Evolutionary conservation across 768 basidiomycete species (phyloP).

Genomic region (Harrya chromipes): DNA sequence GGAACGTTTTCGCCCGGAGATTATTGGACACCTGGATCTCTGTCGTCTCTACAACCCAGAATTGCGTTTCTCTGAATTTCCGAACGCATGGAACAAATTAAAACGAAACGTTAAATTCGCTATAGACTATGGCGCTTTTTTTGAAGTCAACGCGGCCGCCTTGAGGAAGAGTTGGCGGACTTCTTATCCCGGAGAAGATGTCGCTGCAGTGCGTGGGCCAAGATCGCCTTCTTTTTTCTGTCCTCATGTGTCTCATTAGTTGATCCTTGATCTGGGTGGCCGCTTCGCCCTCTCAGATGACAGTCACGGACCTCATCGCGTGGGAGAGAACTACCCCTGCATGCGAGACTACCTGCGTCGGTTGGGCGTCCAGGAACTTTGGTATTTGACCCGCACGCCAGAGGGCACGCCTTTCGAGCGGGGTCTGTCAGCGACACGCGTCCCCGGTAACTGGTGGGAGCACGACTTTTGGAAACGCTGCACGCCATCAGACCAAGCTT

Average conservation of each 20-base stretch:
- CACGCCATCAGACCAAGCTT: slow-evolving; percentile 12
- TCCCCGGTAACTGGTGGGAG: slow-evolving; percentile 54
- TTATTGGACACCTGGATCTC: slow-evolving; percentile 92
- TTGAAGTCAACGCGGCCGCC: slow-evolving; percentile 91
- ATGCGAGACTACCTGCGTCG: slow-evolving; percentile 61
- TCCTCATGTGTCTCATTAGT: slow-evolving; percentile 40
- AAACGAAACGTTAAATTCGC: slow-evolving; percentile 74
- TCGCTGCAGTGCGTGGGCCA: slow-evolving; percentile 58
- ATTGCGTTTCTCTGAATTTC: slow-evolving; percentile 52
- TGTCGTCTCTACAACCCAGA: slow-evolving; percentile 80
- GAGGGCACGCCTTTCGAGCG: slow-evolving; percentile 28
- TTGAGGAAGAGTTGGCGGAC: slow-evolving; percentile 88
- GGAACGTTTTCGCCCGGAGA: slow-evolving; percentile 70
- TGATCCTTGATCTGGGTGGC: slow-evolving; percentile 67
- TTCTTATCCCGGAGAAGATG: slow-evolving; percentile 79
- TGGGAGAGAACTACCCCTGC: slow-evolving; percentile 81
- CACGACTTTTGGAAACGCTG: slow-evolving; percentile 54
- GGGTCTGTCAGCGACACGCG: slow-evolving; percentile 39
- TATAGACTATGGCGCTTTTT: slow-evolving; percentile 80
- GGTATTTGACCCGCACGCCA: slow-evolving; percentile 49
- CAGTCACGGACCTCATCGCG: slow-evolving; percentile 86
- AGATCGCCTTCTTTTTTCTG: slow-evolving; percentile 15
- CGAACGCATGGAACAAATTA: slow-evolving; percentile 59
- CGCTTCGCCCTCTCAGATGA: slow-evolving; percentile 90
- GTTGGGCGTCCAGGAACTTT: slow-evolving; percentile 60